Evolutionary conservation across 495 filamentous ascomycete genomes (phyloP).

Genomic region (Penicillium salamii): DNA sequence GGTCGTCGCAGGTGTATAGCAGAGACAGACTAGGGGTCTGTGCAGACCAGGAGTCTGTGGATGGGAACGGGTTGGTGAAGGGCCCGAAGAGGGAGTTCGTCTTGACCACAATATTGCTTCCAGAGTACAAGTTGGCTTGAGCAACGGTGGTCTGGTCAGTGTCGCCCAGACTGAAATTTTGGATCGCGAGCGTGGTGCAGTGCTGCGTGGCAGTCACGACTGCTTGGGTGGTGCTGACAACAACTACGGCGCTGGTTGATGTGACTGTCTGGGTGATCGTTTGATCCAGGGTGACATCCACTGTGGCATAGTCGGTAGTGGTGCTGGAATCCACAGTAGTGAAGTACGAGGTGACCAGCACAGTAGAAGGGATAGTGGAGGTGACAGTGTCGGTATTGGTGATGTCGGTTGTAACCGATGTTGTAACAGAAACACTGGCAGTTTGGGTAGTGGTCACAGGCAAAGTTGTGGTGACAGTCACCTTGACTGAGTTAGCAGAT

Average conservation of each 20-base stretch:
- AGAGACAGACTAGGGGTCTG: neutral
- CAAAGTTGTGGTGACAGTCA: neutral
- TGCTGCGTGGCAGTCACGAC: neutral
- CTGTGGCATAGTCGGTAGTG: neutral
- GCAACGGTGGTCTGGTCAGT: slow-evolving; percentile 4
- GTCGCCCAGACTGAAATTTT: neutral
- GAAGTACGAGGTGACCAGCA: neutral
- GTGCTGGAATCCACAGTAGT: neutral
- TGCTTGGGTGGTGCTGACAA: neutral
- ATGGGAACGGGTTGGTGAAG: slow-evolving; percentile 3
- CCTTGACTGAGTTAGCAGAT: neutral
- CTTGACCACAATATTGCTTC: neutral
- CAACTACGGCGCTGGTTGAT: neutral
- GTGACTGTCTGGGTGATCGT: neutral
- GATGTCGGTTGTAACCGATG: neutral
- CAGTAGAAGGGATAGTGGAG: neutral
- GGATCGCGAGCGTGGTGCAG: slow-evolving; percentile 2
- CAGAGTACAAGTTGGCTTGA: neutral
- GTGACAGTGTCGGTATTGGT: neutral
- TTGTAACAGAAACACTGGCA: neutral
- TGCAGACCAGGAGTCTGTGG: neutral
- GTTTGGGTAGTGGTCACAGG: neutral
- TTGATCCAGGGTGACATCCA: neutral
- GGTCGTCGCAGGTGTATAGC: neutral
- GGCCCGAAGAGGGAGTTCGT: neutral